Conservation (phyloP, 2,329 filamentous ascomycete species). For the Hypocreales sp. region DNA sequence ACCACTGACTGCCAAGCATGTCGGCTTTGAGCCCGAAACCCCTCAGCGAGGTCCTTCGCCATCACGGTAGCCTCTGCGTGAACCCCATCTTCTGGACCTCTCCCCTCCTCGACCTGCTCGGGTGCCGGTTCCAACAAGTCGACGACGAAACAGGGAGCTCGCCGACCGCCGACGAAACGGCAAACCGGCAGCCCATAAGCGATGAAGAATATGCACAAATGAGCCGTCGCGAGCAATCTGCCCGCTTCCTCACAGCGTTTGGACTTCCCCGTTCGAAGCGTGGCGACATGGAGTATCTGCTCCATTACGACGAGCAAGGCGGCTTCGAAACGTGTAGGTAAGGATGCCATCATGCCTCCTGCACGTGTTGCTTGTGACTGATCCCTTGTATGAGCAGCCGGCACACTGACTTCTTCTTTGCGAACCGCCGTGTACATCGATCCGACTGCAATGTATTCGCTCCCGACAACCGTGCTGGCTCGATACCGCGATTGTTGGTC, state of each 20-base stretch:
- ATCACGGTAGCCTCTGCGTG: neutral
- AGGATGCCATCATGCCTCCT: neutral
- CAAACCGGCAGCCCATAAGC: neutral
- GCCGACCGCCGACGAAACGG: neutral
- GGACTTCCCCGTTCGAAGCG: neutral
- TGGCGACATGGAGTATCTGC: neutral
- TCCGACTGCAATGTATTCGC: neutral
- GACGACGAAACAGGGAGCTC: neutral
- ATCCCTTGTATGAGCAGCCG: neutral
- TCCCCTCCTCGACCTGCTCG: neutral
- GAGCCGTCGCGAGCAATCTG: neutral
- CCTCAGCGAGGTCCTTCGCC: neutral
- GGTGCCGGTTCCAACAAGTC: neutral
- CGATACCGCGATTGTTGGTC: neutral
- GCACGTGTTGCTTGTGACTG: no score
- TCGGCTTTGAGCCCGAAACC: constrained; percentile 1
- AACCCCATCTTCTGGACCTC: neutral
- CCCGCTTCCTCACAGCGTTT: neutral
- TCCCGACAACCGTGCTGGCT: neutral
- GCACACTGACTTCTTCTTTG: neutral
- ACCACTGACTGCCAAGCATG: accelerated
- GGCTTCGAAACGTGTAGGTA: neutral
- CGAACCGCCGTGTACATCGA: neutral
- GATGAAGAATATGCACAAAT: neutral
- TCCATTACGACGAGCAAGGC: neutral